Percentiles rank a stretch among this genome's conserved stretches.
Evolutionary conservation across 805 yeast genomes (phyloP).

Genomic region (Ogataea methanolica): DNA sequence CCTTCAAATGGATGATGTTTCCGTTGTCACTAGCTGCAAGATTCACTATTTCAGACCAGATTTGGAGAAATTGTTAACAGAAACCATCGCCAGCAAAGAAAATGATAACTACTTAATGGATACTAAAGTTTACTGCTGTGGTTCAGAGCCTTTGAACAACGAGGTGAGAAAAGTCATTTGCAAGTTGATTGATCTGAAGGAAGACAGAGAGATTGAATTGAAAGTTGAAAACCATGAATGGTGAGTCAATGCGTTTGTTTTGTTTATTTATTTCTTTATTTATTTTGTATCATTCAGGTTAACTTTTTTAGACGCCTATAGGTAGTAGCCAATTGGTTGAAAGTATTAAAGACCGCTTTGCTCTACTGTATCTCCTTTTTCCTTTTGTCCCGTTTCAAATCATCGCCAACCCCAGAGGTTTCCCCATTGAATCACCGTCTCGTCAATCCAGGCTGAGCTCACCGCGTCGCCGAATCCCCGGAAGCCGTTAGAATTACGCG

Average conservation of each 20-base stretch:
- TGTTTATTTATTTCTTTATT: background rate
- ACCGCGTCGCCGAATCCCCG: no score
- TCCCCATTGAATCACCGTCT: no score
- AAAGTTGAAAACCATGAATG: constrained; percentile 9
- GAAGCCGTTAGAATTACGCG: no score
- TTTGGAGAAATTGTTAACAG: constrained; percentile 1
- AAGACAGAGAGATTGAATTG: constrained; percentile 1
- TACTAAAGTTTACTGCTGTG: constrained; percentile 6
- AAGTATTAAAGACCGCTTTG: no score
- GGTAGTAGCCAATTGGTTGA: no score
- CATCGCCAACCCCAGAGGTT: no score
- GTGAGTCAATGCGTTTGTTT: constrained; percentile 1
- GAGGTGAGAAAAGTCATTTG: constrained; percentile 1
- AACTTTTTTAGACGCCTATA: background rate
- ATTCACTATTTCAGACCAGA: constrained; percentile 3
- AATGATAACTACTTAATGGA: background rate
- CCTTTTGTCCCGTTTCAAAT: no score
- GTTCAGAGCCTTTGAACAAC: constrained; percentile 1
- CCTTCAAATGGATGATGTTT: background rate
- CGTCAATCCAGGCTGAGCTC: no score
- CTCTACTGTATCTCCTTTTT: no score
- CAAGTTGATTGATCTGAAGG: background rate
- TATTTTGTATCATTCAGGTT: background rate
- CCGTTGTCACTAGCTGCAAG: background rate
- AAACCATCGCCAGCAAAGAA: background rate